Evolutionary conservation across 192 early-diverging fungal species (phyloP).

Genomic region (Phycomyces nitens): DNA sequence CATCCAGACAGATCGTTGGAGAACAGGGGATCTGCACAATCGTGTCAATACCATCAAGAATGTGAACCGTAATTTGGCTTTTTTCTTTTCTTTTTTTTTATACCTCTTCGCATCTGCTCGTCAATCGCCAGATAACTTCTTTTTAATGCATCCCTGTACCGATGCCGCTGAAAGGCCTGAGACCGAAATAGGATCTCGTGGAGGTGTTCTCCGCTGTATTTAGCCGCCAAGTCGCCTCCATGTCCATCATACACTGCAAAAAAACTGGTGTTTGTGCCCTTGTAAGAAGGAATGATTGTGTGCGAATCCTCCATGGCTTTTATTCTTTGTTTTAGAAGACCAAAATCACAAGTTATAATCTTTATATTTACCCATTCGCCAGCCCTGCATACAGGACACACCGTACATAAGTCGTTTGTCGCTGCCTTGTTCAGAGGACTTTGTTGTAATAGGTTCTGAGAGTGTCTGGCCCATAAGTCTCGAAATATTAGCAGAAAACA

Average conservation of each 20-base stretch:
- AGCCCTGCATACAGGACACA: constrained; percentile 20
- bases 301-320: constrained; percentile 95
- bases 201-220: constrained; percentile 75
- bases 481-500: constrained; percentile 24
- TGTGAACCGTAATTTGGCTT: not conserved
- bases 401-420: constrained; percentile 13
- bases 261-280: constrained; percentile 66
- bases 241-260: constrained; percentile 97
- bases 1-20: constrained; percentile 81
- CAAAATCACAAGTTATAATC: no score
- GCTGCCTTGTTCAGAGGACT: constrained; percentile 6
- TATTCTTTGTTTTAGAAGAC: not conserved
- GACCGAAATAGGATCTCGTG: constrained; percentile 68
- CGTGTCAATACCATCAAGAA: not conserved
- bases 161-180: constrained; percentile 55
- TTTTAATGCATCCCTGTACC: constrained; percentile 78
- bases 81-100: not conserved
- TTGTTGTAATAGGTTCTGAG: constrained; percentile 15
- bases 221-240: constrained; percentile 79
- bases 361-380: constrained; percentile 21
- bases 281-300: constrained; percentile 70
- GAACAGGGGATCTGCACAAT: constrained; percentile 29
- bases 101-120: constrained; percentile 69
- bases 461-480: constrained; percentile 20
- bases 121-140: constrained; percentile 82